phyloP scores from a whole-genome alignment of 2,329 filamentous ascomycete genomes.

The Clonostachys byssicola region DNA sequence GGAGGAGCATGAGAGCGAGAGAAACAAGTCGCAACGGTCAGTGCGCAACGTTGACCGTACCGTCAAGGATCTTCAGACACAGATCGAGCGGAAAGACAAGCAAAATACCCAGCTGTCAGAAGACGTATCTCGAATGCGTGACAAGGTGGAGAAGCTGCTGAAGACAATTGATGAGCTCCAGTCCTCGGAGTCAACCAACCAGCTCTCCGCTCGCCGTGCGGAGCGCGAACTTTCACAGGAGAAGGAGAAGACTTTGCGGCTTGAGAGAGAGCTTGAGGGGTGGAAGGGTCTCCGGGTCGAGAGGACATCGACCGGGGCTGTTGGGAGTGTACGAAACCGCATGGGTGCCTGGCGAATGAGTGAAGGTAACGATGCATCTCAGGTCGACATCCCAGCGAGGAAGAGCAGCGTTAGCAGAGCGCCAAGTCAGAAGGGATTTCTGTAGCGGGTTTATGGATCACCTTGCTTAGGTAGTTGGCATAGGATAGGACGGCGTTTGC shows the following conservation, averaged over 20 bases:
- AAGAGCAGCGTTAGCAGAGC: slow-evolving; percentile 61
- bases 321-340: slow-evolving; percentile 29
- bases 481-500: too few species aligned
- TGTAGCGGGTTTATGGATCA: slow-evolving; percentile 33
- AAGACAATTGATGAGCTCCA: slow-evolving; percentile 92
- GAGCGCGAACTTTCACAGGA: slow-evolving; percentile 90
- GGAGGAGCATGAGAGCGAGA: slow-evolving; percentile 75
- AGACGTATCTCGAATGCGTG: slow-evolving; percentile 78
- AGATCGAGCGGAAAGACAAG: slow-evolving; percentile 92
- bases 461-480: too few species aligned
- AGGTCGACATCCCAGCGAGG: slow-evolving; percentile 55
- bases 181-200: slow-evolving; percentile 74
- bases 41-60: slow-evolving; percentile 90
- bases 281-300: slow-evolving; percentile 76
- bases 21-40: slow-evolving; percentile 77
- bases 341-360: slow-evolving; percentile 20
- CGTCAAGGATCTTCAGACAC: slow-evolving; percentile 87
- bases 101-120: slow-evolving; percentile 76
- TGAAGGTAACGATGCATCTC: slow-evolving; percentile 30
- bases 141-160: slow-evolving; percentile 87
- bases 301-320: slow-evolving; percentile 37
- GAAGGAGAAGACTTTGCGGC: slow-evolving; percentile 70
- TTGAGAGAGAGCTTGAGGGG: slow-evolving; percentile 86
- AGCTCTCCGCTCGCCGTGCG: slow-evolving; percentile 77
- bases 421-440: slow-evolving; percentile 72